Evolutionary conservation across 768 basidiomycete genomes (phyloP), one percentile per base, ranked within the genome.

Genomic region (Rubroboletus satanas): DNA sequence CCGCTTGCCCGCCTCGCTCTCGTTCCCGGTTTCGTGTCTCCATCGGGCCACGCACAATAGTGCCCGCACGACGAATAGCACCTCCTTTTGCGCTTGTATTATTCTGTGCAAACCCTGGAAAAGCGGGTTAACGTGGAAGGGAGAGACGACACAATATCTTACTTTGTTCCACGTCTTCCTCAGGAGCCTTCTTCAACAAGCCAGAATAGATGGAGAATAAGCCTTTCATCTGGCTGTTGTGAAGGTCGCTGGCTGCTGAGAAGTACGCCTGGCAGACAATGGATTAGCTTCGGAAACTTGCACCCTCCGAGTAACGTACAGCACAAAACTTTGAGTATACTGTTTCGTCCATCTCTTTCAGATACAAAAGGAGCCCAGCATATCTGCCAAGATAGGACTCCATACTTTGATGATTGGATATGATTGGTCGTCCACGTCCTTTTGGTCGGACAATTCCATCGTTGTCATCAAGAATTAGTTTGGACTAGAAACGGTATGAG

Each of bases 271-370:
- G 66, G 4, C 31, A n/a, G 38, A 49, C 51, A 3, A 43, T 54
- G 18, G 11, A 41, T 60, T 36, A 61, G 42, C 18, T 18, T 35
- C 39, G 2, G 35, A 47, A 38, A 9, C 47, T 37, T 49, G 32
- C 29, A 39, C 31, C 21, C 21, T 14, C 9, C 23, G n/a, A 15
- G 44, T 37, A 10, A 78, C 88, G 53, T 65, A 96, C 96, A 37
- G 88, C 92, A 66, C 94, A 98, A 31, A 98, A 73, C 65, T 90
- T 92, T 41, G 85, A 88, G 68, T 98, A 98, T 23, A 89, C 72
- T 51, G 72, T 74, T 68, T 97, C 92, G 56, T 97, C 94, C 90
- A 98, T 96, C 75, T 98, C 96, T 68, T 93, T 95, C 53, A 98
- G 73, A 66, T 96, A 98, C 17, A 98, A 76, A 71, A 98, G 83